Evolutionary conservation across 345 rosid genomes (phyloP).

Genomic region (Gossypium australe): DNA sequence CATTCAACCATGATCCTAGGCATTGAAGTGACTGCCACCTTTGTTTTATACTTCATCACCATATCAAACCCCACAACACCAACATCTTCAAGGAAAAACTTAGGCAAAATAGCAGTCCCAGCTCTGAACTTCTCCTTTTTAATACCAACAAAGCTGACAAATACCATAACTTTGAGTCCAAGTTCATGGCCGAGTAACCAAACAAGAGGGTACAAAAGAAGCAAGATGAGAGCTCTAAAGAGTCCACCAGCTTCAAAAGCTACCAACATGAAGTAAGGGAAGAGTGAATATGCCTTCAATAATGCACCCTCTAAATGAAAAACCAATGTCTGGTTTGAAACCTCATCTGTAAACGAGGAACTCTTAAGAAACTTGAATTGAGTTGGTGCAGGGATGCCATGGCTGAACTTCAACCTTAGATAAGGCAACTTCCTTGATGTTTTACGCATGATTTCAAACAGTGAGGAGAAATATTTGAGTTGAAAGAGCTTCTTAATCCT

Average conservation of each 20-base stretch:
- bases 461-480: background rate
- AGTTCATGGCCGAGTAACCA: slow-evolving; percentile 28
- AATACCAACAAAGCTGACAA: slow-evolving; percentile 47
- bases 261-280: slow-evolving; percentile 67
- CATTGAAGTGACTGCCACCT: slow-evolving; percentile 41
- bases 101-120: slow-evolving; percentile 51
- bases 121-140: slow-evolving; percentile 27
- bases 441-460: slow-evolving; percentile 10
- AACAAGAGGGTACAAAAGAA: slow-evolving; percentile 46
- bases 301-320: slow-evolving; percentile 49
- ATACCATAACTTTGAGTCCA: slow-evolving; percentile 43
- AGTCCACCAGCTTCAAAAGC: slow-evolving; percentile 61
- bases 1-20: slow-evolving; percentile 58
- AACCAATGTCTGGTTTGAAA: slow-evolving; percentile 24
- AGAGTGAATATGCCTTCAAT: slow-evolving; percentile 38
- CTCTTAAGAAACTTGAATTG: slow-evolving; percentile 6
- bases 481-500: slow-evolving; percentile 15
- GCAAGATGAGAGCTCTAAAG: slow-evolving; percentile 41
- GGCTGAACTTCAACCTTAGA: background rate
- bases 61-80: slow-evolving; percentile 42
- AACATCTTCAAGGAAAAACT: slow-evolving; percentile 55
- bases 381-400: background rate
- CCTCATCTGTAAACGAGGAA: background rate
- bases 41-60: slow-evolving; percentile 37
- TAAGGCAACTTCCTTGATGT: slow-evolving; percentile 1